Evolutionary conservation across 1,139 yeast genomes (phyloP), one percentile per base, ranked within the genome.

Genomic region (Sugiyamaella grinbergsii): DNA sequence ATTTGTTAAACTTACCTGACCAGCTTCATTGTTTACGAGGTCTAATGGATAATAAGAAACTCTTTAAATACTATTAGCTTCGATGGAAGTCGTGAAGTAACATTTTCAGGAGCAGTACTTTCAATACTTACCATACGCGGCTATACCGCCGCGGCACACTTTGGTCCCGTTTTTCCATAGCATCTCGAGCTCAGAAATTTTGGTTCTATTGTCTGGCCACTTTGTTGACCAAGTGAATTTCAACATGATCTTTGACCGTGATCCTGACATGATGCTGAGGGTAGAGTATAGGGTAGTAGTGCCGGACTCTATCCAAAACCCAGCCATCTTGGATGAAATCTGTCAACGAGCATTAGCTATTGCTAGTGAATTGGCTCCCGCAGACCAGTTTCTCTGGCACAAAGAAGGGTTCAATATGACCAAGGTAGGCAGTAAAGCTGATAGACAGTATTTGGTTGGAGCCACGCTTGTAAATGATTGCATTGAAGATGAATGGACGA

Each of bases 11-110:
- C 58, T 40, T 40, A 55, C 58, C 57, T 36, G 44, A 54, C 62
- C 32, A 82, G 67, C 68, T 82, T 81, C 87, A 82, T 81, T 33
- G 36, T 66, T 7, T 38, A 29, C n/a, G 16, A 29, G 13, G 32
- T 28, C 32, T 28, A n/a, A n/a, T n/a, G n/a, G 8, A 19, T 15
- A 8, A n/a, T n/a, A n/a, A n/a, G n/a, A n/a, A n/a, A n/a, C n/a
- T n/a, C n/a, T n/a, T n/a, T n/a, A n/a, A n/a, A n/a, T n/a, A n/a
- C n/a, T n/a, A n/a, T n/a, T n/a, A n/a, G n/a, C n/a, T n/a, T n/a
- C n/a, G n/a, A n/a, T n/a, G n/a, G n/a, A n/a, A n/a, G n/a, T n/a
- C n/a, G n/a, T n/a, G n/a, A n/a, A n/a, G n/a, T n/a, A n/a, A n/a
- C n/a, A n/a, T n/a, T n/a, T n/a, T n/a, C n/a, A n/a, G n/a, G n/a